Evolutionary conservation across 108 stramenopile genomes (phyloP).

Genomic region (Cyclostephanos tholiformis): DNA sequence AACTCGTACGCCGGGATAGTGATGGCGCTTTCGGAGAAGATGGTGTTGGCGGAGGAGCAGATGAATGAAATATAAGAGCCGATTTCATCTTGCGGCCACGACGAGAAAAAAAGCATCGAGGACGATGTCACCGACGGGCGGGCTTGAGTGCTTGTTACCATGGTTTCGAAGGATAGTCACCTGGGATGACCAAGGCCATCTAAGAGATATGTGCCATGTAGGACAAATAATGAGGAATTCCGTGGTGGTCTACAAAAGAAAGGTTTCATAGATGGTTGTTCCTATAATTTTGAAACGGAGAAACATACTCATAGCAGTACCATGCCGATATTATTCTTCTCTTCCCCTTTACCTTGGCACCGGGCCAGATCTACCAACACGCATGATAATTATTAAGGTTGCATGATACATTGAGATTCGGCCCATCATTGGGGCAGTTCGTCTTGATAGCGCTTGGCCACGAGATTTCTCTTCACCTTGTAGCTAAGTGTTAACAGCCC

Average conservation of each 20-base stretch:
- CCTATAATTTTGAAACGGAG: not conserved
- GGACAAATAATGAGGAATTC: no score
- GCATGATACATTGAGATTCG: not conserved
- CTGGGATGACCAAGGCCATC: no score
- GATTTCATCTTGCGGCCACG: not conserved
- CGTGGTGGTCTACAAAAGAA: not conserved
- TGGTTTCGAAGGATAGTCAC: no score
- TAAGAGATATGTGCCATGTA: no score
- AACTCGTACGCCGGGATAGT: constrained; percentile 56
- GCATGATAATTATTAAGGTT: constrained; percentile 7
- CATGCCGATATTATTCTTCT: not conserved
- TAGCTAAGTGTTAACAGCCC: constrained; percentile 94
- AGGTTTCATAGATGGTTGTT: not conserved
- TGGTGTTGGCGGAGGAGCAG: constrained; percentile 72
- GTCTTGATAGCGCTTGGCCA: constrained; percentile 69
- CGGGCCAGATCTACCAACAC: not conserved
- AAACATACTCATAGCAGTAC: not conserved
- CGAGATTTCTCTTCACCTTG: constrained; percentile 92
- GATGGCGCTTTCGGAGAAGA: constrained; percentile 66
- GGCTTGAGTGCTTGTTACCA: no score
- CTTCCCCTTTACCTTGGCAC: not conserved
- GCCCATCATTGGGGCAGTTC: constrained; percentile 54
- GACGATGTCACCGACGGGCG: no score
- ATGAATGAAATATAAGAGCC: constrained; percentile 3
- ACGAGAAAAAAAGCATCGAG: no score